Evolutionary conservation across 129 eudicot genomes (phyloP), one percentile per base, ranked within the genome.

Genomic region (Tagetes erecta): DNA sequence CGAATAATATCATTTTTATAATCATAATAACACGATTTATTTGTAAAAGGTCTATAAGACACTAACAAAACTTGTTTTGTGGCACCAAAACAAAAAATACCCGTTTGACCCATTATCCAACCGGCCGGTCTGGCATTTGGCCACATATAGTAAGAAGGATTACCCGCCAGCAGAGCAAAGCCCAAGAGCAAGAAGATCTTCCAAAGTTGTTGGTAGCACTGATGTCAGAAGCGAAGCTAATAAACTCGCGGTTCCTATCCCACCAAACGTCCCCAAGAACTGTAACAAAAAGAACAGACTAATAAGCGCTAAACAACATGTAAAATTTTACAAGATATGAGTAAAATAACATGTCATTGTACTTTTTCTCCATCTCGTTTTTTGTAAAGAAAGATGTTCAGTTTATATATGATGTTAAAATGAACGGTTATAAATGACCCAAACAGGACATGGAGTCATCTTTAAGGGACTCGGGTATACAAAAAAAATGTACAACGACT

Each of bases 101-200:
- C 45, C 44, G 44, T 36, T 36, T 62, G 44, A 62, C 27, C 45
- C 67, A 12, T 62, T 12, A 12, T 9, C 44, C 45, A 62, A 62
- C 67, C 9, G 10, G 42, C 42, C 44, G 0, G 4, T n/a, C 38
- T 9, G 64, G 30, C 64, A 31, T 30, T 57, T 35, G 67, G 42
- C 42, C 66, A 51, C 41, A 5, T 1, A 39, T 9, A 41, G 39
- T 42, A 74, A 81, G 40, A 72, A 53, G 42, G 55, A 55, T 36
- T 87, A 95, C 99, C 99, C 99, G 84, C 97, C 99, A 77, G 94
- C 96, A 65, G 99, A 95, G 80, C 99, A 95, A 81, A 95, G 92
- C 40, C 96, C 96, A 49, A 95, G 92, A 77, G 99, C 99, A 76
- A 95, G 96, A 82, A 95, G 97, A 82, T 95, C 99, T 85, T 95